phyloP scores from a whole-genome alignment of 345 rosid genomes.

The Gossypium australe region DNA sequence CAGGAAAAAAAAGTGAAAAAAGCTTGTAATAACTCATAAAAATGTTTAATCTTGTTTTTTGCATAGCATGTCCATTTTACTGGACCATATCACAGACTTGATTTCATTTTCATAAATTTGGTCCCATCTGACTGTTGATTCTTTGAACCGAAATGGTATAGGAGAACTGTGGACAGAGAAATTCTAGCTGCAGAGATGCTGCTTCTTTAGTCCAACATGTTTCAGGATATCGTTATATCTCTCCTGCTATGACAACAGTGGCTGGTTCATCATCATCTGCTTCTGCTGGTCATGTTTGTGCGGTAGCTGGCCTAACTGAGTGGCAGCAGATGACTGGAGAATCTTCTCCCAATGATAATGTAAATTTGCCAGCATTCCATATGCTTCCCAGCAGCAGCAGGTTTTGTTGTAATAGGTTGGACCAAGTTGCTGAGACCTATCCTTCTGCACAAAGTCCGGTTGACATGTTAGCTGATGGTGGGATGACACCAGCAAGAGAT shows the following conservation, averaged over 20 bases:
- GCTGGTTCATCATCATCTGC: constrained; percentile 64
- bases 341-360: constrained; percentile 34
- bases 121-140: not conserved
- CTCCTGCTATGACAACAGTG: constrained; percentile 34
- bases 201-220: constrained; percentile 46
- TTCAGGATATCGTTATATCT: constrained; percentile 34
- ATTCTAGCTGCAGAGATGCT: constrained; percentile 28
- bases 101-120: not conserved
- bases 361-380: constrained; percentile 35
- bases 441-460: constrained; percentile 27
- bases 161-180: constrained; percentile 58
- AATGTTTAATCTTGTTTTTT: not conserved
- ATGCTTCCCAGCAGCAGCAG: constrained; percentile 47
- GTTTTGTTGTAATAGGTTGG: constrained; percentile 17
- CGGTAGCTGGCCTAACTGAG: constrained; percentile 85
- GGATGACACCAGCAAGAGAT: constrained; percentile 26
- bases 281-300: constrained; percentile 79
- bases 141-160: constrained; percentile 23
- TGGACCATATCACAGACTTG: not conserved
- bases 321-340: constrained; percentile 69
- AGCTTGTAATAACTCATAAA: not conserved
- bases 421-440: constrained; percentile 40
- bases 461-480: constrained; percentile 25
- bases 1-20: not conserved
- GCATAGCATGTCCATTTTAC: not conserved